Conservation (phyloP, 345 rosid genomes). For the Viola odorata region DNA sequence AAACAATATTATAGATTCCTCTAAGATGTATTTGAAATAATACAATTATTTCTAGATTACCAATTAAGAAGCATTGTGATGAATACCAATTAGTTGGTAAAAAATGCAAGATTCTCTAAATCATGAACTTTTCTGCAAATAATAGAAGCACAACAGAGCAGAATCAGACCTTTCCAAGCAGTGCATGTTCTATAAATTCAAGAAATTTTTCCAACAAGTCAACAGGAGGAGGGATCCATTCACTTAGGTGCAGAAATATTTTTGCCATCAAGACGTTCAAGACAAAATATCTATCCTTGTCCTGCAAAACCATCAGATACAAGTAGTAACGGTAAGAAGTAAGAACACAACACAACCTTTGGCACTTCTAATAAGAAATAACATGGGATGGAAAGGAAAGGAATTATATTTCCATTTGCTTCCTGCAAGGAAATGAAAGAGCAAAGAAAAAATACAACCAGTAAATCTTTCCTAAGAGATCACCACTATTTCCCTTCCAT, state of each 20-base stretch:
- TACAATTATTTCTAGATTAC: too few species aligned
- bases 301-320: constrained; percentile 43
- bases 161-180: constrained; percentile 63
- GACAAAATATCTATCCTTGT: constrained; percentile 49
- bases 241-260: constrained; percentile 58
- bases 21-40: too few species aligned
- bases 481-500: neutral
- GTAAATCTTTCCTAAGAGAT: neutral
- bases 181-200: constrained; percentile 51
- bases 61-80: too few species aligned
- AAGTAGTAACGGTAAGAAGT: neutral
- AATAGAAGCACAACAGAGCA: neutral
- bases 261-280: constrained; percentile 55
- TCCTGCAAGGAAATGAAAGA: neutral
- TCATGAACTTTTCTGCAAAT: neutral
- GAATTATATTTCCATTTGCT: neutral
- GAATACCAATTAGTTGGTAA: neutral
- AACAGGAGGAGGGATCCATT: constrained; percentile 47
- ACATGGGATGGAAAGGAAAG: neutral
- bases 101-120: neutral
- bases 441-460: too few species aligned
- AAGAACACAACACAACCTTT: too few species aligned
- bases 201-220: constrained; percentile 49
- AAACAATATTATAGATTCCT: too few species aligned
- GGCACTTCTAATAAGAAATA: neutral